Base-by-base conservation (phyloP, 2,329 filamentous ascomycete genomes). In the Samsoniella hepiali region DNA sequence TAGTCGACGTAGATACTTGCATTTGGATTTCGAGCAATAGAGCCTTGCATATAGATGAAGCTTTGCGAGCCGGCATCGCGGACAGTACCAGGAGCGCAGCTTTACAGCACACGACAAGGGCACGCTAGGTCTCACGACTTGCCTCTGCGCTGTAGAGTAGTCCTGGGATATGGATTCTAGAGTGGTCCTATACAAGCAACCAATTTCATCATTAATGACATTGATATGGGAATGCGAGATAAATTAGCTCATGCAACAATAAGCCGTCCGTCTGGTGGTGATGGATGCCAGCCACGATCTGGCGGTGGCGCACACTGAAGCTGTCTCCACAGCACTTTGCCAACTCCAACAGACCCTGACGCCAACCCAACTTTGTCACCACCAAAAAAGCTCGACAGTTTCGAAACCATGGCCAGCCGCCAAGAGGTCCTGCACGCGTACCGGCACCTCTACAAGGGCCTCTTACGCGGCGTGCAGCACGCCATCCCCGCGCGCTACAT, bases 391-490 rank as follows among this genome's bases (percentile, higher is more conserved):
- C 31, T 27, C 42, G 31, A 31, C 22, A 32, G n/a, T 3, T 5
- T 0, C 5, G 9, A 42, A 8, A 56, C 11, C 17, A 65, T 63
- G 59, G 44, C 31, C 22, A 53, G 58, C 66, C 22, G 60, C 65
- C 38, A 70, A 73, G 76, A 86, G 36, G 71, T 91, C 58, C 71
- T 88, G 45, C 81, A 83, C 68, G 86, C 88, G 54, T 95, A 94
- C 75, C 84, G 91, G 65, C 79, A 84, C 64, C 80, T 95, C 40
- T 89, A 90, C 71, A 86, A 88, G 59, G 81, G 81, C 7, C 78
- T 84, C 22, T 81, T 93, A n/a, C 84, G 81, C 36, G 91, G 90
- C 4, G 85, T 94, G 29, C 87, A 89, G 67, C 91, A 87, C 77
- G 84, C 90, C 15, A 83, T 84, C 66, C 91, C 90, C 17, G 84